These are phyloP conservation scores for Miscanthus sacchariflorus DNA, from an alignment of 202 grass and related monocot species.

Conservation along the genomic window DNA sequence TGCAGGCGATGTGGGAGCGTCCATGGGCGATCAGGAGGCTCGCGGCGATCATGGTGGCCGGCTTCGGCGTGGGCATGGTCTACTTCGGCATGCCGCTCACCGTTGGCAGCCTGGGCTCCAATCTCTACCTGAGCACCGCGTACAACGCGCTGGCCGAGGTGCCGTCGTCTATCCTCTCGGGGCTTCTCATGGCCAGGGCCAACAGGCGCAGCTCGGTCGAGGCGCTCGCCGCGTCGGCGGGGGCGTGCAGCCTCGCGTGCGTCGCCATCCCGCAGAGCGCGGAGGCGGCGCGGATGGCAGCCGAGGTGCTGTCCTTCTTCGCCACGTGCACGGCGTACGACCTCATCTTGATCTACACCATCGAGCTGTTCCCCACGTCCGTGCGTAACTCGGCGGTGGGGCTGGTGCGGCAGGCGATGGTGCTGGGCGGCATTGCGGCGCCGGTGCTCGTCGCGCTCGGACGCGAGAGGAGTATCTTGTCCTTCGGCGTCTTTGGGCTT, in stretches of 20 bases:
- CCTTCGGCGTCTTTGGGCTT: constrained; percentile 73
- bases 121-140: constrained; percentile 64
- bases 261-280: constrained; percentile 32
- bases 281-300: constrained; percentile 52
- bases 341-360: constrained; percentile 59
- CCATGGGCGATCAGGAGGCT: constrained; percentile 73
- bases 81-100: constrained; percentile 87
- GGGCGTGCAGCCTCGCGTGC: constrained; percentile 60
- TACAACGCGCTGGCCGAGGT: constrained; percentile 83
- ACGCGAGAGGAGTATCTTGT: constrained; percentile 58
- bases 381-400: constrained; percentile 75
- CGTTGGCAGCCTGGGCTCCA: constrained; percentile 69
- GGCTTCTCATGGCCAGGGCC: constrained; percentile 55
- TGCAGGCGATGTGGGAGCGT: constrained; percentile 58
- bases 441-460: constrained; percentile 72
- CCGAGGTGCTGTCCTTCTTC: constrained; percentile 77
- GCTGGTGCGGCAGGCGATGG: constrained; percentile 67
- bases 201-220: constrained; percentile 51
- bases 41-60: constrained; percentile 56
- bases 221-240: constrained; percentile 48
- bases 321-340: constrained; percentile 72
- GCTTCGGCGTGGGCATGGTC: constrained; percentile 76
- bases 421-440: constrained; percentile 71
- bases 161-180: constrained; percentile 52
- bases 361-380: constrained; percentile 88